These are phyloP conservation scores for Penicillium sp. DNA, from an alignment of 2,329 filamentous ascomycete species.

Conservation along the genomic window DNA sequence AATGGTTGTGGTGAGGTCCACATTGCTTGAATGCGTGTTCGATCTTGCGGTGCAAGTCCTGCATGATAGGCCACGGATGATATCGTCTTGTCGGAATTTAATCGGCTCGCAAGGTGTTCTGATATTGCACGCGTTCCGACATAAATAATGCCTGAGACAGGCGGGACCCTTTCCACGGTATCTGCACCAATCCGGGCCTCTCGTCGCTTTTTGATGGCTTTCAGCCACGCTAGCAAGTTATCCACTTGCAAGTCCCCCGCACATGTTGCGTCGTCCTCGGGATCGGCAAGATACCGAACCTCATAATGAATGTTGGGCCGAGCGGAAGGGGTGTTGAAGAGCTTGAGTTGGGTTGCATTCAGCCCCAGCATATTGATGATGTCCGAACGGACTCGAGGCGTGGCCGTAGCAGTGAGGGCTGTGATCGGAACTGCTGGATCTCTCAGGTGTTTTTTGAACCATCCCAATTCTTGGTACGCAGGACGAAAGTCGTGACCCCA, in stretches of 20 bases:
- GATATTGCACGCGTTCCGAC: constrained; percentile 43
- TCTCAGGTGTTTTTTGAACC: constrained; percentile 64
- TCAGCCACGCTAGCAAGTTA: constrained; percentile 75
- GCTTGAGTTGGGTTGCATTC: constrained; percentile 60
- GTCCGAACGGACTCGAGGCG: constrained; percentile 73
- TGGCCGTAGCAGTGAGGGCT: constrained; percentile 89
- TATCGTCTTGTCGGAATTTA: constrained; percentile 37
- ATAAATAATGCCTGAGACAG: constrained; percentile 50
- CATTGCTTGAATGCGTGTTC: constrained; percentile 52
- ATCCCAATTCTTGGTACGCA: constrained; percentile 80
- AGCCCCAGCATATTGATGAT: constrained; percentile 73
- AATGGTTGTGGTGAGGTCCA: constrained; percentile 34
- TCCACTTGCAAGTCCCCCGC: constrained; percentile 64
- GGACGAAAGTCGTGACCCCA: constrained; percentile 98
- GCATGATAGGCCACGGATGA: constrained; percentile 48
- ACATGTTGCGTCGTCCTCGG: constrained; percentile 27
- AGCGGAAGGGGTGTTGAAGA: constrained; percentile 79
- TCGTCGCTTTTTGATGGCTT: constrained; percentile 67
- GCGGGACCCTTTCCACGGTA: constrained; percentile 24
- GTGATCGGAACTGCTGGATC: constrained; percentile 87
- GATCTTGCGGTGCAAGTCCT: constrained; percentile 71
- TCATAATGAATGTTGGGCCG: constrained; percentile 88
- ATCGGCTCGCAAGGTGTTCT: constrained; percentile 39
- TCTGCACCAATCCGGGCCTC: constrained; percentile 48
- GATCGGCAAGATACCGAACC: constrained; percentile 60